Percentiles rank a stretch among this genome's conserved stretches.
Evolutionary conservation across 768 basidiomycete genomes (phyloP).

Genomic region (Kwoniella heveanensis): DNA sequence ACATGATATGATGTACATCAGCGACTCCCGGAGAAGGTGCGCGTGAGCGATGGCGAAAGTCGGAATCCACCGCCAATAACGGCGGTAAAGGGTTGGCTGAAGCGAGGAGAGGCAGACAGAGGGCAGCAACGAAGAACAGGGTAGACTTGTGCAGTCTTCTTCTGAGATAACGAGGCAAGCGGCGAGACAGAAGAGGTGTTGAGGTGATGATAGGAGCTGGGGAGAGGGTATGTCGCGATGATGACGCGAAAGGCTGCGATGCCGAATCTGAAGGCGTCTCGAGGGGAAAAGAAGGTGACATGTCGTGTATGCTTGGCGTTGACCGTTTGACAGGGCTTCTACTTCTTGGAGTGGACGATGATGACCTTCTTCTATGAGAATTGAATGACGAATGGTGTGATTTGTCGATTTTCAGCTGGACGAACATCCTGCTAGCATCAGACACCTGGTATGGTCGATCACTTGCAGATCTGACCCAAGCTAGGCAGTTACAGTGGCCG

Average conservation of each 20-base stretch:
- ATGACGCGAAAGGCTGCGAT: constrained; percentile 12
- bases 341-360: too few relatives aligned
- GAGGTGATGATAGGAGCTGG: neutral
- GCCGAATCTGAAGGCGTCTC: neutral
- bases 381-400: neutral
- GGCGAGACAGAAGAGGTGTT: constrained; percentile 4
- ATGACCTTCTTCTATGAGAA: neutral
- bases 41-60: constrained; percentile 5
- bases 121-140: constrained; percentile 25
- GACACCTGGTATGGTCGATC: neutral
- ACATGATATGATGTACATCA: neutral
- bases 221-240: constrained; percentile 19
- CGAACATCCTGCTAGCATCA: neutral
- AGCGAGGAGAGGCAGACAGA: constrained; percentile 36
- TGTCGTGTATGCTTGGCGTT: neutral
- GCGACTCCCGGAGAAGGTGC: neutral
- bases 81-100: constrained; percentile 27
- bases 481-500: neutral
- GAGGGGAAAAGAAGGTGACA: neutral
- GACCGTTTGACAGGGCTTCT: neutral
- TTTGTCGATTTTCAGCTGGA: neutral
- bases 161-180: constrained; percentile 4
- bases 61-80: neutral
- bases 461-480: neutral
- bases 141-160: constrained; percentile 2